Evolutionary conservation across 768 basidiomycete species (phyloP).

Genomic region (Steccherinum ochraceum): DNA sequence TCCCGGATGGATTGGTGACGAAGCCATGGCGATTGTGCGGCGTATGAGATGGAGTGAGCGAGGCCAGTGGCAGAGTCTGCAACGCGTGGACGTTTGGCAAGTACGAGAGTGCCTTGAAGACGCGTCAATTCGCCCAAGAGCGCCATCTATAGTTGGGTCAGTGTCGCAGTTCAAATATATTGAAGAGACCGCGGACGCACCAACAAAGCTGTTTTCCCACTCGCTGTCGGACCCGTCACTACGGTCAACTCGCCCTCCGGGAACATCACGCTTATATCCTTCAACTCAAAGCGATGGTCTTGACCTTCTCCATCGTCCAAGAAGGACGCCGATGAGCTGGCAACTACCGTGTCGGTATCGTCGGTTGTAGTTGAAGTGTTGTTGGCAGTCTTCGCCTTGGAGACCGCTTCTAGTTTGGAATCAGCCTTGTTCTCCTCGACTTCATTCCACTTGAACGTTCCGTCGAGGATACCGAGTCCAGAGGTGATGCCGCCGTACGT

Average conservation of each 20-base stretch:
- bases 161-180: background rate
- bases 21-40: slow-evolving; percentile 44
- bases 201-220: slow-evolving; percentile 77
- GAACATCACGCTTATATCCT: slow-evolving; percentile 62
- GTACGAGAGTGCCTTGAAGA: slow-evolving; percentile 47
- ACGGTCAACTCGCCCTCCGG: slow-evolving; percentile 67
- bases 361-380: no score
- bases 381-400: no score
- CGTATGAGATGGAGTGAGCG: slow-evolving; percentile 43
- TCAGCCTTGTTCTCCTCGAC: no score
- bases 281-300: slow-evolving; percentile 59
- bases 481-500: slow-evolving; percentile 35
- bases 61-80: slow-evolving; percentile 58
- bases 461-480: slow-evolving; percentile 43
- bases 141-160: slow-evolving; percentile 42
- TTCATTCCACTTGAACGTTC: slow-evolving; percentile 54
- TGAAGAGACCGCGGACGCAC: slow-evolving; percentile 28
- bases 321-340: no score
- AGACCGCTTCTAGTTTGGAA: no score
- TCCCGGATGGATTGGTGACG: slow-evolving; percentile 44
- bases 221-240: slow-evolving; percentile 74
- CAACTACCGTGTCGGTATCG: no score
- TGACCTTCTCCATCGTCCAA: no score
- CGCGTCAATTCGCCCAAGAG: slow-evolving; percentile 68
- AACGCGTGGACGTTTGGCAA: slow-evolving; percentile 57